Evolutionary conservation across 2,329 filamentous ascomycete species (phyloP), one percentile per base, ranked within the genome.

Genomic region (Phaeosphaeria sp.): DNA sequence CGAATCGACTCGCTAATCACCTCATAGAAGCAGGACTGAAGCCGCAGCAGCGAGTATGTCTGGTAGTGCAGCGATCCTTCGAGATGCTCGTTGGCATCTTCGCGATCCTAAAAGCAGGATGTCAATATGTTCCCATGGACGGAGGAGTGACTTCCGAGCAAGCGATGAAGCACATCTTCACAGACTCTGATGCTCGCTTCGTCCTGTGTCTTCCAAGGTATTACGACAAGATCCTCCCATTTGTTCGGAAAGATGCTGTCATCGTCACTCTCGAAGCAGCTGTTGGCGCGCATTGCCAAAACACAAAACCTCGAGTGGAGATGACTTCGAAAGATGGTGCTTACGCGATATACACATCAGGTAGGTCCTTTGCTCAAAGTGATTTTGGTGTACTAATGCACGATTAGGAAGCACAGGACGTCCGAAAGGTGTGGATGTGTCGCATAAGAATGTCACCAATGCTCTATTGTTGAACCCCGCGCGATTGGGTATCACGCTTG

Each of bases 121-220:
- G 82, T 15, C 85, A 88, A 61, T 88, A 88, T 65, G 79, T 87
- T 5, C 86, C 86, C 2, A 78, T 88, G 2, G 86, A 88, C 59
- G 85, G 85, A 36, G 82, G 82, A 8, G 69, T 75, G 17, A 61
- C 65, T 8, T 74, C 73, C 2, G 67, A 75, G 7, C 63, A 70
- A 48, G 68, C 69, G 9, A 45, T 87, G 24, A 72, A 74, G 22
- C 80, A 83, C 55, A 84, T 86, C 24, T 75, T 86, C 47, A 69
- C 75, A 24, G 78, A 87, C 61, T 80, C 82, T 2, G 71, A 73
- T 13, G 77, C 80, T 6, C 67, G 71, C 4, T 75, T 83, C 25
- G 76, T 84, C 17, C 70, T 87, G 5, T 87, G 83, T 64, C 70
- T 86, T 44, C 68, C 62, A 43, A 69, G 64, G 30, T 77, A 74